phyloP scores from a whole-genome alignment of 371 early-diverging fungal species.

The Synchytrium microbalum region DNA sequence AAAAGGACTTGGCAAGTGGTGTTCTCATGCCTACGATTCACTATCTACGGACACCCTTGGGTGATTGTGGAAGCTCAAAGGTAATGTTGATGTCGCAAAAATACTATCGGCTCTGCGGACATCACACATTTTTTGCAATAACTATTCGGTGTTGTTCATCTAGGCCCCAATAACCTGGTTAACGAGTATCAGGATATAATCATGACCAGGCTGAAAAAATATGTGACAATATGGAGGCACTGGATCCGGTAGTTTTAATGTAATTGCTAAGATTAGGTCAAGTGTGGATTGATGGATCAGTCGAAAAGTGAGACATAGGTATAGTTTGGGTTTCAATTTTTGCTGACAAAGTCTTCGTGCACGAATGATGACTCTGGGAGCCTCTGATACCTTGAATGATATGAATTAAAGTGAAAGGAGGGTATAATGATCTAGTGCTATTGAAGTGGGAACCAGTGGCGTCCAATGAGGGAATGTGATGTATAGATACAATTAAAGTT shows the following conservation, averaged over 20 bases:
- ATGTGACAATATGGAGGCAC: background rate
- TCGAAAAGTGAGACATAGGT: slow-evolving; percentile 43
- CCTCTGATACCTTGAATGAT: too few relatives aligned
- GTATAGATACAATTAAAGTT: too few relatives aligned
- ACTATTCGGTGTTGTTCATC: slow-evolving; percentile 62
- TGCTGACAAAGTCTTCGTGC: too few relatives aligned
- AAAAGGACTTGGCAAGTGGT: slow-evolving; percentile 44
- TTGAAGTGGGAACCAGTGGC: too few relatives aligned
- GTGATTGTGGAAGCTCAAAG: slow-evolving; percentile 71
- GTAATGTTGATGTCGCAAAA: slow-evolving; percentile 33
- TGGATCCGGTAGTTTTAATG: background rate
- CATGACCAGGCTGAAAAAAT: slow-evolving; percentile 32
- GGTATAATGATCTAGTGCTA: too few relatives aligned
- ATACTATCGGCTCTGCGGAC: background rate
- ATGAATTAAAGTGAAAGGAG: too few relatives aligned
- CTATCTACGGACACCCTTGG: slow-evolving; percentile 65
- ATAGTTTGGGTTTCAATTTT: too few relatives aligned
- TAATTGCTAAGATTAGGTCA: slow-evolving; percentile 20
- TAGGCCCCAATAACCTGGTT: slow-evolving; percentile 73
- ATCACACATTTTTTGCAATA: slow-evolving; percentile 15
- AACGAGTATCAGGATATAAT: slow-evolving; percentile 75
- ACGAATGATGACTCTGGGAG: too few relatives aligned
- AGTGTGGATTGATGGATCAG: slow-evolving; percentile 63
- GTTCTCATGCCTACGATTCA: slow-evolving; percentile 59
- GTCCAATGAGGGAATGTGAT: too few relatives aligned